These are phyloP conservation scores for Bretschneidera sinensis DNA, from an alignment of 345 rosid genomes.

Conservation along the genomic window DNA sequence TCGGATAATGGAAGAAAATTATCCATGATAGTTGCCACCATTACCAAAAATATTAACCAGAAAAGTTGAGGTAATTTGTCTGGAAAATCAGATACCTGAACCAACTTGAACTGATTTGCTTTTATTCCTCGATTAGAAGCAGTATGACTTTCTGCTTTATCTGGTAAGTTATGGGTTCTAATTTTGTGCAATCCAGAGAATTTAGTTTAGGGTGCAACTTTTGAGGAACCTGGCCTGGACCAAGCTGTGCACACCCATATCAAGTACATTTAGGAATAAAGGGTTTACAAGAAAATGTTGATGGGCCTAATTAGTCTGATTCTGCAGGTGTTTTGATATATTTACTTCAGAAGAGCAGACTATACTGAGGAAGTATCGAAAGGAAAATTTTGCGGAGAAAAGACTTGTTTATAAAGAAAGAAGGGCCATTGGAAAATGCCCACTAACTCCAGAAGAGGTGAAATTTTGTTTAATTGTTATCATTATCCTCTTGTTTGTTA, in stretches of 20 bases:
- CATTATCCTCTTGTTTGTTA: not conserved
- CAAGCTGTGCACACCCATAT: not conserved
- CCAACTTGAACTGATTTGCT: not conserved
- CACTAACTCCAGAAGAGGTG: conserved; percentile 94
- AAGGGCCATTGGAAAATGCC: conserved; percentile 88
- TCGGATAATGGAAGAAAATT: not conserved
- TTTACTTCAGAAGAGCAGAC: conserved; percentile 69
- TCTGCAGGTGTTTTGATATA: conserved; percentile 84
- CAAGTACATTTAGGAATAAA: too few relatives aligned
- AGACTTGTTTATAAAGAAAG: conserved; percentile 62
- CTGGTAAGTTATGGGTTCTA: not conserved
- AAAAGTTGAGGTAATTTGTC: not conserved
- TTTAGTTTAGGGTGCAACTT: not conserved
- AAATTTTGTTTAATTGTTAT: conserved; percentile 9
- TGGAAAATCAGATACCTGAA: not conserved
- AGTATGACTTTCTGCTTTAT: not conserved
- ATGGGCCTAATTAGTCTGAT: conserved; percentile 9
- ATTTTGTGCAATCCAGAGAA: not conserved
- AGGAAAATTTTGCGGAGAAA: conserved; percentile 79
- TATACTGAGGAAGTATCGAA: conserved; percentile 70
- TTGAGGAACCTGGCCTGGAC: not conserved
- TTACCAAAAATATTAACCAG: not conserved
- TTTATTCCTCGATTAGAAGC: not conserved
- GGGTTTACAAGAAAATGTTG: conserved; percentile 4
- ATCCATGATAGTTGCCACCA: not conserved